Conservation (phyloP, 257 asterid species). For the Forsythia viridissima region DNA sequence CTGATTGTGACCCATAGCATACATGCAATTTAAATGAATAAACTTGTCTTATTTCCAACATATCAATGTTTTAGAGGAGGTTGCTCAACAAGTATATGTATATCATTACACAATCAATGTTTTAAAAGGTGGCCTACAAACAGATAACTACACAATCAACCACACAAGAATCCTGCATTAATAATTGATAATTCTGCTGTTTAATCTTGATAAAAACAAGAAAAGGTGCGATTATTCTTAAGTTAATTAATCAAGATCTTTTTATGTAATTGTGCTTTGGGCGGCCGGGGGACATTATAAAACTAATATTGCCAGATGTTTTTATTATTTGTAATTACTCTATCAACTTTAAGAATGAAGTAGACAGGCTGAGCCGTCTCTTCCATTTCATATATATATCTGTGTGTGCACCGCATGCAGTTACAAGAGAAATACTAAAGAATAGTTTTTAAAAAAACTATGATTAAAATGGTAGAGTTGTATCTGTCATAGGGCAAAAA, state of each 20-base stretch:
- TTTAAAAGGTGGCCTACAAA: background rate
- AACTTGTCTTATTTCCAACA: background rate
- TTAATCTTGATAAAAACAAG: slow-evolving; percentile 15
- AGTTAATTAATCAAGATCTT: background rate
- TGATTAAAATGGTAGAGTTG: too few species aligned
- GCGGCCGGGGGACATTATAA: background rate
- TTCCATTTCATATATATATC: background rate
- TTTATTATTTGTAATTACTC: background rate
- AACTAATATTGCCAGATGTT: background rate
- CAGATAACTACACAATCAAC: background rate
- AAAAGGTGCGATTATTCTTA: slow-evolving; percentile 21
- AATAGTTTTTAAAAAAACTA: too few species aligned
- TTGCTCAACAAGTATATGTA: slow-evolving; percentile 9
- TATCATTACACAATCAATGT: slow-evolving; percentile 10
- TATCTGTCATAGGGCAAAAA: too few species aligned
- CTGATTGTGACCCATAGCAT: background rate
- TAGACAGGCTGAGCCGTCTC: background rate
- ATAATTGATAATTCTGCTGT: slow-evolving; percentile 15
- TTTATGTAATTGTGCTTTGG: background rate
- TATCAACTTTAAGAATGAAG: background rate
- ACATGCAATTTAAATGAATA: background rate
- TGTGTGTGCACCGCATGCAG: too few species aligned
- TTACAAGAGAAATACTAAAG: too few species aligned
- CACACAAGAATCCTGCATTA: background rate
- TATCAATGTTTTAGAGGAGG: background rate